A percentile compares a stretch with the other conserved stretches of the same genome.
Conservation (phyloP, 2,329 filamentous ascomycete species). For the Amauroascus verrucosus region DNA sequence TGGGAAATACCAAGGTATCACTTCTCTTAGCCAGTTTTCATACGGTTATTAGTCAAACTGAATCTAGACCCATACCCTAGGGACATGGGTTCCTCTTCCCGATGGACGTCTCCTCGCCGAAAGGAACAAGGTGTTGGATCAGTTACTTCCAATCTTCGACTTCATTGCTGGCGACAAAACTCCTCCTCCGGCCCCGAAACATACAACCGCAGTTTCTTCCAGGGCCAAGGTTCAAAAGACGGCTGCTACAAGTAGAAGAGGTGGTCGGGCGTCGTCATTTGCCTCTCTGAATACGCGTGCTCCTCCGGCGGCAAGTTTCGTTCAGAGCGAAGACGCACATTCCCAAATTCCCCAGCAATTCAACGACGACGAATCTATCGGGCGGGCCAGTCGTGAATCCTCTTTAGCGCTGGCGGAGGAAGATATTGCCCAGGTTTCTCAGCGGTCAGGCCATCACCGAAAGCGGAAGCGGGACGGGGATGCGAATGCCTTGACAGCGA, state of each 20-base stretch:
- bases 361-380: conserved; percentile 65
- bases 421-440: conserved; percentile 61
- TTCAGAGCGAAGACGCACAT: conserved; percentile 8
- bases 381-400: conserved; percentile 72
- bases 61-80: conserved; percentile 34
- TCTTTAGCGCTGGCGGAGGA: conserved; percentile 79
- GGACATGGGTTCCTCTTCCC: conserved; percentile 89
- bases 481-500: conserved; percentile 32
- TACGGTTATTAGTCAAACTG: not conserved
- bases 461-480: conserved; percentile 69
- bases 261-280: conserved; percentile 28
- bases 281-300: conserved; percentile 5
- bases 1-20: conserved; percentile 86
- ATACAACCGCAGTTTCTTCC: conserved; percentile 58
- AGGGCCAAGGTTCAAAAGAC: conserved; percentile 70
- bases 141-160: conserved; percentile 79
- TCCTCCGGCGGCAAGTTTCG: not conserved
- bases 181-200: conserved; percentile 86
- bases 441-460: conserved; percentile 45
- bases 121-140: conserved; percentile 76
- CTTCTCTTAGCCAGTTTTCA: not conserved
- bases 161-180: conserved; percentile 74
- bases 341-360: conserved; percentile 22
- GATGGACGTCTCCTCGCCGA: conserved; percentile 72
- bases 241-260: conserved; percentile 25